phyloP scores from a whole-genome alignment of 352 stramenopile genomes.

The Albugo candida region DNA sequence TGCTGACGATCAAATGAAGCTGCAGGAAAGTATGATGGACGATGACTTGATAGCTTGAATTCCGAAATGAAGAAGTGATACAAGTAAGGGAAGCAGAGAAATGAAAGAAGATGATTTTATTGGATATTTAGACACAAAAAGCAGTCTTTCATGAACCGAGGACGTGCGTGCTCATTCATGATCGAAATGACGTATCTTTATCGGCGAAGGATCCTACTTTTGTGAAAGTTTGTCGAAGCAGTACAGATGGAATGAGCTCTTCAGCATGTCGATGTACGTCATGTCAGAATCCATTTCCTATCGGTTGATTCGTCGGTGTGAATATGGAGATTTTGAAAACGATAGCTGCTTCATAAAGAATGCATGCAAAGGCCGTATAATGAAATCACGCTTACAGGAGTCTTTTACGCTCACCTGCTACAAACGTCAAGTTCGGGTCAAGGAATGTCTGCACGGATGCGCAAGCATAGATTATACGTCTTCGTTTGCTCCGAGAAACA shows the following conservation, averaged over 20 bases:
- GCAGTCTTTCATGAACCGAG: no score
- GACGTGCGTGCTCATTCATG: no score
- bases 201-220: background rate
- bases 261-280: slow-evolving; percentile 59
- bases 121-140: background rate
- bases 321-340: slow-evolving; percentile 54
- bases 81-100: slow-evolving; percentile 9
- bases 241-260: slow-evolving; percentile 52
- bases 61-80: slow-evolving; percentile 15
- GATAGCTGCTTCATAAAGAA: slow-evolving; percentile 37
- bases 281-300: slow-evolving; percentile 74
- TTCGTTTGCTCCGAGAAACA: background rate
- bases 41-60: no score
- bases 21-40: background rate
- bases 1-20: slow-evolving; percentile 45
- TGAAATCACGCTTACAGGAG: slow-evolving; percentile 56
- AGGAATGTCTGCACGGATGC: slow-evolving; percentile 60
- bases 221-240: background rate
- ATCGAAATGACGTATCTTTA: background rate
- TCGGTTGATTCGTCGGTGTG: slow-evolving; percentile 54
- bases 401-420: slow-evolving; percentile 44
- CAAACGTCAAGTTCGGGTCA: slow-evolving; percentile 29
- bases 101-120: no score
- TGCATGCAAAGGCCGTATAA: no score
- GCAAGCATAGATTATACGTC: slow-evolving; percentile 19